Evolutionary conservation across 208 protist genomes (phyloP).

Genomic region (Endotrypanum monterogeii): DNA sequence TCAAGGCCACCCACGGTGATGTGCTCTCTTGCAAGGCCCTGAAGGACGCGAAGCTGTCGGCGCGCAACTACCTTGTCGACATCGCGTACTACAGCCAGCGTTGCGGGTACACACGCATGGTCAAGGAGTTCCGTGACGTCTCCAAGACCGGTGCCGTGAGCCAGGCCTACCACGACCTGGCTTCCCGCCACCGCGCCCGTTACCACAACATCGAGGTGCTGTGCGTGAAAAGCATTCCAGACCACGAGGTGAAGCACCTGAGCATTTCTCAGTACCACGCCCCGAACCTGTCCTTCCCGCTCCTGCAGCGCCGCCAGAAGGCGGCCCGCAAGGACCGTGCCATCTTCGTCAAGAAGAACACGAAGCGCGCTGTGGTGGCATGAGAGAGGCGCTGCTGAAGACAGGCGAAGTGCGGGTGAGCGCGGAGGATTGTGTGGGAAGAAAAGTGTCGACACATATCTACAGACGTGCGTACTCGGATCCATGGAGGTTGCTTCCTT

Average conservation of each 20-base stretch:
- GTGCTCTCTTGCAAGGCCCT: conserved; percentile 93
- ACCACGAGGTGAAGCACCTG: conserved; percentile 81
- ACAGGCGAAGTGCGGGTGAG: background rate
- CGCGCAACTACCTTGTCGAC: conserved; percentile 99
- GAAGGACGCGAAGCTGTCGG: conserved; percentile 95
- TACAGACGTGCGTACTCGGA: too few relatives aligned
- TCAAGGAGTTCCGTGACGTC: conserved; percentile 99
- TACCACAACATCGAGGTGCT: conserved; percentile 97
- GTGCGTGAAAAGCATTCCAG: conserved; percentile 88
- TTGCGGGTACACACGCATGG: conserved; percentile 99
- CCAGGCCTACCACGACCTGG: conserved; percentile 98
- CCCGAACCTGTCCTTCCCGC: conserved; percentile 94
- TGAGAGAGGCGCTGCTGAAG: conserved; percentile 22
- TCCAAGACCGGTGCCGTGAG: conserved; percentile 95
- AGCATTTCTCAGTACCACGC: conserved; percentile 94
- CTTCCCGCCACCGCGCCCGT: conserved; percentile 96
- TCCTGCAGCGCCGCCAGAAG: conserved; percentile 90
- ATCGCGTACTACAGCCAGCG: conserved; percentile 98
- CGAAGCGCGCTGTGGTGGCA: conserved; percentile 77
- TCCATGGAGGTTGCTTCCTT: too few relatives aligned
- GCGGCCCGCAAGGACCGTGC: conserved; percentile 80
- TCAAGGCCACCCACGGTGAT: conserved; percentile 99
- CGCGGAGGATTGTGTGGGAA: background rate
- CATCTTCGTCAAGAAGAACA: conserved; percentile 84
- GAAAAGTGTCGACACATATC: background rate